Evolutionary conservation across 2,329 filamentous ascomycete species (phyloP), one percentile per base, ranked within the genome.

Genomic region (Neonectria coccinea): DNA sequence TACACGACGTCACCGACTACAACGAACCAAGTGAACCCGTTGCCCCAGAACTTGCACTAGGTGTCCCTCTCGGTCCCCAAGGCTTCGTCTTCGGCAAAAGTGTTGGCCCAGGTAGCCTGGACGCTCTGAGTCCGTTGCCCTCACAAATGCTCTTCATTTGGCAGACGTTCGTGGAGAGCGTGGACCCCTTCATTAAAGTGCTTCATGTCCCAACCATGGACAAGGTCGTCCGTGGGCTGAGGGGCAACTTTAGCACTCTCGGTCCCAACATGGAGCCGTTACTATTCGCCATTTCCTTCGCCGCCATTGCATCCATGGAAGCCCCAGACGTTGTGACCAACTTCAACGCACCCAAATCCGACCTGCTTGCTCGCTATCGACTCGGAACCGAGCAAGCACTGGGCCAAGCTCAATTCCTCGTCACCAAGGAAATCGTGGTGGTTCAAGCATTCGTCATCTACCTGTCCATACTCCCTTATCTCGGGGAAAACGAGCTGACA

Each of bases 131-230:
- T 8, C 74, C 74, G 0, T 62, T 75, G 36, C 72, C 73, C 7
- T 71, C 73, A 10, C 74, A 77, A 10, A 69, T 76, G 62, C 58
- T 67, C 12, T 76, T 74, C 44, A 68, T 77, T 18, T 77, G 75
- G 76, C 66, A 74, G 10, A 59, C 64, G n/a, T 78, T 71, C 31
- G 62, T 75, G 4, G 66, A 75, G 18, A 76, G 68, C 45, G 71
- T 77, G 6, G 74, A 78, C 27, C 73, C 75, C 0, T 76, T 78
- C 54, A 69, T 78, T 58, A 77, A 78, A 27, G 54, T 78, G 0
- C 66, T 78, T 1, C 66, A 76, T 54, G 29, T 66, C 1, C 70
- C 70, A 9, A 70, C 56, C 6, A 44, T 74, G 12, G 66, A 67
- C 5, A 67, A 56, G 0, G 56, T 64, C 3, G 53, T 77, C n/a